Base-by-base conservation (phyloP, 2,329 filamentous ascomycete genomes). In the Xylaria polymorpha region DNA sequence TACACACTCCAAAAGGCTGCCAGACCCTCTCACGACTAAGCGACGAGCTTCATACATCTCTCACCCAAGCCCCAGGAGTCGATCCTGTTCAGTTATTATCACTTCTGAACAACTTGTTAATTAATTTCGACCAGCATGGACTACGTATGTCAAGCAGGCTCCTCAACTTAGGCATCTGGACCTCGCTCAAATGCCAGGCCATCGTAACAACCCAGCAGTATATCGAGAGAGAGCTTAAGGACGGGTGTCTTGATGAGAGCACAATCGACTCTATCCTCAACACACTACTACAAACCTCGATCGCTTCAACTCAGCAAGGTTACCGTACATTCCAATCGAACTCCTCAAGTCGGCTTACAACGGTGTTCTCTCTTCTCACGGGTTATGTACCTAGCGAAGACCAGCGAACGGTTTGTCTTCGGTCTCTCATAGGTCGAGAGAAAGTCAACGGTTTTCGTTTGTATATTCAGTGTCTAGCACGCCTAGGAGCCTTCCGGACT, bases 31-130 rank as follows among this genome's bases (percentile, higher is more conserved):
- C 65, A 1, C 15, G 46, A 4, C 57, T 57, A 4, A 70, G 61
- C 29, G 7, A 29, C 35, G 10, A 59, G 12, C 56, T 76, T 25
- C 48, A 61, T 43, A 12, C 1, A 7, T 44, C 18, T 68, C 55
- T 60, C 15, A 7, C 37, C 32, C 59, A 37, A 44, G 32, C n/a
- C 53, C 43, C 58, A n/a, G 61, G 29, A 15, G 68, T 72, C 6
- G 71, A 78, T 57, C 70, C 59, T 50, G 9, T 56, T 22, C 55
- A 74, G 2, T 32, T 76, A 43, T 73, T 85, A 46, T 69, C 74
- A 0, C 79, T 85, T 59, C 71, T 85, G 29, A 82, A 84, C 62
- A 83, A 84, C 68, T 63, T 85, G 15, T 72, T 76, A 32, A 75
- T 81, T 51, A 78, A 77, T 51, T 72, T 83, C 10, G 72, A 77